These are phyloP conservation scores for Articulospora tetracladia DNA, from an alignment of 495 filamentous ascomycete genomes.

Conservation along the genomic window DNA sequence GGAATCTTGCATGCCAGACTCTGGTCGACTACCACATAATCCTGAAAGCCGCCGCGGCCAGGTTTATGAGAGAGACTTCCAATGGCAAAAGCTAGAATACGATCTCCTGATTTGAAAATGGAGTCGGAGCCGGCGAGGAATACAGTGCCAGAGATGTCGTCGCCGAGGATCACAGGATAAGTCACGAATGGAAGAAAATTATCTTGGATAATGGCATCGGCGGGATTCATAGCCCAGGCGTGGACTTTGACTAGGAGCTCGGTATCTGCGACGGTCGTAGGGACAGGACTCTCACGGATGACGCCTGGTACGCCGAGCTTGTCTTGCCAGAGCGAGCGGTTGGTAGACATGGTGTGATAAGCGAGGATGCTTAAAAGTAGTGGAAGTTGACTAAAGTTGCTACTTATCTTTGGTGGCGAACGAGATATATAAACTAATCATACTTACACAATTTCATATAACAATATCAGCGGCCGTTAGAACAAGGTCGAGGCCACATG, in stretches of 20 bases:
- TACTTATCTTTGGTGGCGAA: too few relatives aligned
- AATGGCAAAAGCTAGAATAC: neutral
- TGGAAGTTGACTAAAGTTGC: too few relatives aligned
- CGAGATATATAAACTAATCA: too few relatives aligned
- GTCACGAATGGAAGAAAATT: neutral
- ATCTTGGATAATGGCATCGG: neutral
- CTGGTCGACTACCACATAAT: neutral
- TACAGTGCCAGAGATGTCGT: constrained; percentile 8
- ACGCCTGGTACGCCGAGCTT: neutral
- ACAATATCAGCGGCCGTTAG: too few relatives aligned
- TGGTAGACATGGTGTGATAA: neutral
- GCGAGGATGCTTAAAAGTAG: too few relatives aligned
- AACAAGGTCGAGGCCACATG: too few relatives aligned
- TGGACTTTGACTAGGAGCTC: neutral
- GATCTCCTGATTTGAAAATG: neutral
- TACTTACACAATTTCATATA: too few relatives aligned
- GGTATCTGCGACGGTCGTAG: neutral
- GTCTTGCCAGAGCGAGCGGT: neutral
- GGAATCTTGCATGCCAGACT: constrained; percentile 34
- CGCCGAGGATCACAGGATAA: constrained; percentile 2
- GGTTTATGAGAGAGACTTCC: too few relatives aligned
- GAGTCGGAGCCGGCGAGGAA: neutral
- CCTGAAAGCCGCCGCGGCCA: too few relatives aligned
- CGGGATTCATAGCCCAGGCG: neutral
- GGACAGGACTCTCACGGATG: neutral